Evolutionary conservation across 2,329 filamentous ascomycete genomes (phyloP).

Genomic region (Alternaria ventricosa): DNA sequence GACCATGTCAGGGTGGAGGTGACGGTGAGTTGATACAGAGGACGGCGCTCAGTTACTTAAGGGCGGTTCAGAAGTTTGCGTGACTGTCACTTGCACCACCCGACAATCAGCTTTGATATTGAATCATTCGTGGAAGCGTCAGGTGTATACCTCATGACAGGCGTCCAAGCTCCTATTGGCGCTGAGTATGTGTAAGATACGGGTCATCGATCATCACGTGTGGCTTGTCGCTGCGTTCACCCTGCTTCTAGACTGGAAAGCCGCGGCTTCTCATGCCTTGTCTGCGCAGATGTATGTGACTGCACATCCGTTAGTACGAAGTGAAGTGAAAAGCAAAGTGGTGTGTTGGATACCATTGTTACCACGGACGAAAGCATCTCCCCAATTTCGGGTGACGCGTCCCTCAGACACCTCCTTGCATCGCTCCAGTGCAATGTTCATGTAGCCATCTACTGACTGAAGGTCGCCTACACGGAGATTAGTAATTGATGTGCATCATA

Average conservation of each 20-base stretch:
- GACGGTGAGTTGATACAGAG: neutral
- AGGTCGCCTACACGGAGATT: constrained; percentile 73
- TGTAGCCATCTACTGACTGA: constrained; percentile 97
- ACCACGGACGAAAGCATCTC: constrained; percentile 92
- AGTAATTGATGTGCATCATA: constrained; percentile 2
- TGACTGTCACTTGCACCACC: neutral
- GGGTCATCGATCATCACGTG: neutral
- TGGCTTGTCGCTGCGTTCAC: neutral
- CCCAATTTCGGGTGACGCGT: constrained; percentile 80
- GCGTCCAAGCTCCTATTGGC: neutral
- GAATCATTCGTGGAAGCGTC: neutral
- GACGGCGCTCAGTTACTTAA: neutral
- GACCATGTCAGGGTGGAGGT: neutral
- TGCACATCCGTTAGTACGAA: constrained; percentile 19
- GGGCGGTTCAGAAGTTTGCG: neutral
- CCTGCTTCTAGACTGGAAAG: neutral
- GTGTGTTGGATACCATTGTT: constrained; percentile 75
- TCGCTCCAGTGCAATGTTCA: constrained; percentile 99
- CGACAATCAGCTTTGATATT: neutral
- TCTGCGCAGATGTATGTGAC: constrained; percentile 44
- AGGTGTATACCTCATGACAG: neutral
- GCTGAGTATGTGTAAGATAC: neutral
- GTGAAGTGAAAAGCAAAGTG: neutral
- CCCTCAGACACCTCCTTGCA: constrained; percentile 92
- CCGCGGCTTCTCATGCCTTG: constrained; percentile 23